Percentiles rank a stretch among this genome's conserved stretches.
These are phyloP conservation scores for Aspergillus felis DNA, from an alignment of 2,329 filamentous ascomycete species.

Conservation along the genomic window DNA sequence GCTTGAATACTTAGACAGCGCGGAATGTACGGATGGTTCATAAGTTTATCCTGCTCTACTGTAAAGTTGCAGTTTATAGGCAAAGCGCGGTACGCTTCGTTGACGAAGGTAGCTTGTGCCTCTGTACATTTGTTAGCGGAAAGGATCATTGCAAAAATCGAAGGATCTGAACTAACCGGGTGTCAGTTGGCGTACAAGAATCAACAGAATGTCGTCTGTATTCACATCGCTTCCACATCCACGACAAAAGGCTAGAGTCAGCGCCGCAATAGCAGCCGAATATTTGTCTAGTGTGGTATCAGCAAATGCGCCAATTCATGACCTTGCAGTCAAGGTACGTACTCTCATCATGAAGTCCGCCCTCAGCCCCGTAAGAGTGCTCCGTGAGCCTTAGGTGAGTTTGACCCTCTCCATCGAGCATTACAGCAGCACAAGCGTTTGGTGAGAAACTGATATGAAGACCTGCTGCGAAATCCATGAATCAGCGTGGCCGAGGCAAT, in stretches of 20 bases:
- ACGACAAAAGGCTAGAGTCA: conserved; percentile 53
- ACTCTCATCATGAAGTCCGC: conserved; percentile 37
- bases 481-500: not conserved
- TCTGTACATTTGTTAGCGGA: conserved; percentile 38
- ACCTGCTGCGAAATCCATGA: conserved; percentile 22
- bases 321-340: conserved; percentile 10
- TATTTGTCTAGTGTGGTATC: conserved; percentile 31
- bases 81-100: conserved; percentile 64
- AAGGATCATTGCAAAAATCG: conserved; percentile 26
- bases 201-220: conserved; percentile 68
- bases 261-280: conserved; percentile 56
- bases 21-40: conserved; percentile 69
- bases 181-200: conserved; percentile 53
- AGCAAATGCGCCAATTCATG: not conserved
- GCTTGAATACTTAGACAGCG: conserved; percentile 75
- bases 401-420: conserved; percentile 37
- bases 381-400: conserved; percentile 37
- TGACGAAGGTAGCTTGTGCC: conserved; percentile 60
- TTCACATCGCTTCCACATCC: conserved; percentile 47
- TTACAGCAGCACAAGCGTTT: conserved; percentile 38
- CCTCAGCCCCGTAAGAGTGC: conserved; percentile 37
- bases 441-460: conserved; percentile 42
- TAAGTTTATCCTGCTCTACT: conserved; percentile 69
- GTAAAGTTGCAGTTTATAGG: conserved; percentile 78
- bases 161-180: conserved; percentile 37